Conservation (phyloP, 1,284 basidiomycete genomes). For the Coriolopsis trogii region DNA sequence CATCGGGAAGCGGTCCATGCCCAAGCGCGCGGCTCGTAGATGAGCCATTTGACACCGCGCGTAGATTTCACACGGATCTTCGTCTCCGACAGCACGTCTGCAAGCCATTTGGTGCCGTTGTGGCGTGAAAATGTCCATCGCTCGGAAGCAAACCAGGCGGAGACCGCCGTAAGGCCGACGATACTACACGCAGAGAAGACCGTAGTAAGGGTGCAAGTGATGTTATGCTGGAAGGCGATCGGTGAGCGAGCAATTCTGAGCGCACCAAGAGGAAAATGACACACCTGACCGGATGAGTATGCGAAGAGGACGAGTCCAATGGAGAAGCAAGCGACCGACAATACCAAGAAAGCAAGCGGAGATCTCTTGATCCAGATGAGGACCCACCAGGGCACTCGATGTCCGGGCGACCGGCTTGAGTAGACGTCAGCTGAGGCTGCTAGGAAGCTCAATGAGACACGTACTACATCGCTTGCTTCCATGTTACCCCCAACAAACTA, state of each 20-base stretch:
- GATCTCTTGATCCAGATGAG: constrained; percentile 81
- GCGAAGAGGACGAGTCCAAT: constrained; percentile 68
- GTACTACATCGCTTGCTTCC: constrained; percentile 81
- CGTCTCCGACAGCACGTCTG: constrained; percentile 56
- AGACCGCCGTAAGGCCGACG: constrained; percentile 74
- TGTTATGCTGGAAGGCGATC: constrained; percentile 43
- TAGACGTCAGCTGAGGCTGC: neutral
- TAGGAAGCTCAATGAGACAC: constrained; percentile 34
- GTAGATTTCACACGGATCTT: constrained; percentile 37
- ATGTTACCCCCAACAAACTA: constrained; percentile 69
- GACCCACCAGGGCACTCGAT: constrained; percentile 80
- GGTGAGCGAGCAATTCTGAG: neutral
- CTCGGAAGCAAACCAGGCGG: constrained; percentile 78
- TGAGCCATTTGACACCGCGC: constrained; percentile 38
- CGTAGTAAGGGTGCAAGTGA: constrained; percentile 73
- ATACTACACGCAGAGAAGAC: constrained; percentile 75
- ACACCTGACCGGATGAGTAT: constrained; percentile 63
- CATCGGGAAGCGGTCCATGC: constrained; percentile 27
- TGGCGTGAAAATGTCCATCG: constrained; percentile 71
- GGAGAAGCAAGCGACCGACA: constrained; percentile 74
- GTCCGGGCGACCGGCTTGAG: constrained; percentile 54
- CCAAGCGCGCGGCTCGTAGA: constrained; percentile 31
- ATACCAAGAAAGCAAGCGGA: constrained; percentile 71
- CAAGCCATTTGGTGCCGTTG: constrained; percentile 75
- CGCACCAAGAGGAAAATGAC: constrained; percentile 14